phyloP scores from a whole-genome alignment of 2,329 filamentous ascomycete species.

The Botrytis cinerea region DNA sequence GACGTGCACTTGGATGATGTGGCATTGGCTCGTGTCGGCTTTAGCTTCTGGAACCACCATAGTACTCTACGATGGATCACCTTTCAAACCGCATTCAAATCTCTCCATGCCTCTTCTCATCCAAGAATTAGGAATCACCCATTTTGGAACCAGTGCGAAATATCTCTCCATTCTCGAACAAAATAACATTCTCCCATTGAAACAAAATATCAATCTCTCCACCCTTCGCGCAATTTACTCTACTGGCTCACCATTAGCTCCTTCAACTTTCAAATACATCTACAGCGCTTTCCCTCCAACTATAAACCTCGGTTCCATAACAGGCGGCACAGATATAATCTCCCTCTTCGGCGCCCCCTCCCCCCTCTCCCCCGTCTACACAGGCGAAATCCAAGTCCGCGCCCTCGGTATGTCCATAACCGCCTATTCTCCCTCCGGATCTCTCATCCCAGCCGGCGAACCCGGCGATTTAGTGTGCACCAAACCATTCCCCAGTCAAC shows the following conservation, averaged over 20 bases:
- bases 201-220: conserved; percentile 56
- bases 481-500: conserved; percentile 85
- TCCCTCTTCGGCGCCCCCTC: conserved; percentile 89
- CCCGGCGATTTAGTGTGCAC: conserved; percentile 88
- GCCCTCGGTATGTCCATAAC: conserved; percentile 78
- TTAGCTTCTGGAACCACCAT: conserved; percentile 81
- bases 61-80: conserved; percentile 88
- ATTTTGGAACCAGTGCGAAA: conserved; percentile 93
- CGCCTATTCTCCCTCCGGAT: conserved; percentile 55
- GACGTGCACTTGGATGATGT: conserved; percentile 99
- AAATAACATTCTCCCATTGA: conserved; percentile 60
- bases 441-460: conserved; percentile 53
- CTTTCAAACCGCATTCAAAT: conserved; percentile 77
- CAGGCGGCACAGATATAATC: conserved; percentile 94
- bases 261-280: conserved; percentile 89
- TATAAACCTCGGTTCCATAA: conserved; percentile 91
- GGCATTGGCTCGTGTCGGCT: conserved; percentile 92
- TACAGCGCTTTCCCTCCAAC: conserved; percentile 72
- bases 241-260: conserved; percentile 87
- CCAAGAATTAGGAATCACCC: conserved; percentile 77
- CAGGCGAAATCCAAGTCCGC: conserved; percentile 75
- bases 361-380: conserved; percentile 69
- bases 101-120: conserved; percentile 82
- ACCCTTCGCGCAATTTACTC: conserved; percentile 85
- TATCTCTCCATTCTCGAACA: conserved; percentile 92